Evolutionary conservation across 1,284 basidiomycete genomes (phyloP).

Genomic region (Leucoagaricus sp.): DNA sequence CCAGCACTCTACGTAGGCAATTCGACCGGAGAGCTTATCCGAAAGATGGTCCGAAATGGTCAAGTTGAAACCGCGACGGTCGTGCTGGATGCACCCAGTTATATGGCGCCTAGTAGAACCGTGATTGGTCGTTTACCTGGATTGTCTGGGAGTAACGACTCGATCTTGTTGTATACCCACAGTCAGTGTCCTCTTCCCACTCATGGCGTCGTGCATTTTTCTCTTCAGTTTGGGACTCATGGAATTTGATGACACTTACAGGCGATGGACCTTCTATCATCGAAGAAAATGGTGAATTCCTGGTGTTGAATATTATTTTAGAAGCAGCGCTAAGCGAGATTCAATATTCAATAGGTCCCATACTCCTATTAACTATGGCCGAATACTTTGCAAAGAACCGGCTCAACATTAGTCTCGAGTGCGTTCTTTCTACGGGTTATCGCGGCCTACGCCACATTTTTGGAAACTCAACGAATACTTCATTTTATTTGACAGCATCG

Average conservation of each 20-base stretch:
- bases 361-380: conserved; percentile 29
- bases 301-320: background rate
- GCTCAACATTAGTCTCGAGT: conserved; percentile 29
- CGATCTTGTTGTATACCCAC: conserved; percentile 30
- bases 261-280: conserved; percentile 32
- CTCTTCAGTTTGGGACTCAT: no score
- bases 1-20: conserved; percentile 30
- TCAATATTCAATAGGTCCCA: conserved; percentile 21
- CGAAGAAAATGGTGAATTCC: conserved; percentile 32
- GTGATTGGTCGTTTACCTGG: conserved; percentile 28
- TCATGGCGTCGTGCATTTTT: no score
- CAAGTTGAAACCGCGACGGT: conserved; percentile 26
- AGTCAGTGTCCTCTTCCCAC: no score
- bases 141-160: conserved; percentile 19
- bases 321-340: background rate
- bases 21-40: conserved; percentile 28
- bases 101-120: conserved; percentile 21
- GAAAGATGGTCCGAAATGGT: conserved; percentile 20
- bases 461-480: background rate
- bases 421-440: background rate
- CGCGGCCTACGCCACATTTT: background rate
- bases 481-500: conserved; percentile 22
- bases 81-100: conserved; percentile 28
- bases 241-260: conserved; percentile 9
- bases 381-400: conserved; percentile 27